Evolutionary conservation across 768 basidiomycete genomes (phyloP).

Genomic region (Auriscalpium vulgare): DNA sequence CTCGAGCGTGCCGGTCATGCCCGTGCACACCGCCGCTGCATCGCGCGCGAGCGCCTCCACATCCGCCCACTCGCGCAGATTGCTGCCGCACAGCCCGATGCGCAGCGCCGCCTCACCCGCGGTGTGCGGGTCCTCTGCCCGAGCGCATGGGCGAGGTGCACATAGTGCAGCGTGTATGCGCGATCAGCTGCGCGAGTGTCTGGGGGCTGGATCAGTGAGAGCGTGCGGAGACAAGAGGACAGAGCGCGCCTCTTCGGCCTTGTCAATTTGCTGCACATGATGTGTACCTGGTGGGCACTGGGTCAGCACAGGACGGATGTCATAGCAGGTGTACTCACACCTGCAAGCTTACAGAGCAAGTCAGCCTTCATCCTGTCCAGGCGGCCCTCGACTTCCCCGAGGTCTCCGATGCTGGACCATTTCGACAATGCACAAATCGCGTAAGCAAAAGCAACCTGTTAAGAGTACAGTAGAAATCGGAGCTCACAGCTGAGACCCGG

Average conservation of each 20-base stretch:
- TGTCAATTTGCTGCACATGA: slow-evolving; percentile 63
- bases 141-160: slow-evolving; percentile 65
- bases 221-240: not conserved
- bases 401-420: slow-evolving; percentile 47
- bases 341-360: slow-evolving; percentile 59
- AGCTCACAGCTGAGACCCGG: slow-evolving; percentile 21
- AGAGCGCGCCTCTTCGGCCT: slow-evolving; percentile 39
- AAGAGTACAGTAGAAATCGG: not conserved
- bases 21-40: no score
- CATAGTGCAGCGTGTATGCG: slow-evolving; percentile 60
- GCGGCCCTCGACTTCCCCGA: slow-evolving; percentile 37
- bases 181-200: slow-evolving; percentile 43
- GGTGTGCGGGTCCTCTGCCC: slow-evolving; percentile 45
- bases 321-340: slow-evolving; percentile 31
- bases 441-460: not conserved
- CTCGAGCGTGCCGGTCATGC: no score
- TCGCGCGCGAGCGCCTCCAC: no score
- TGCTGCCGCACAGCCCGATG: no score
- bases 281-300: slow-evolving; percentile 38
- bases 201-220: slow-evolving; percentile 4
- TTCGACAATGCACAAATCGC: slow-evolving; percentile 34
- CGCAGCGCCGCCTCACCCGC: slow-evolving; percentile 45
- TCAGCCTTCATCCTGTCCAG: slow-evolving; percentile 64
- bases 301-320: not conserved
- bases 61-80: no score